These are phyloP conservation scores for Ustilago hordei DNA, from an alignment of 1,284 basidiomycete species.

Conservation along the genomic window DNA sequence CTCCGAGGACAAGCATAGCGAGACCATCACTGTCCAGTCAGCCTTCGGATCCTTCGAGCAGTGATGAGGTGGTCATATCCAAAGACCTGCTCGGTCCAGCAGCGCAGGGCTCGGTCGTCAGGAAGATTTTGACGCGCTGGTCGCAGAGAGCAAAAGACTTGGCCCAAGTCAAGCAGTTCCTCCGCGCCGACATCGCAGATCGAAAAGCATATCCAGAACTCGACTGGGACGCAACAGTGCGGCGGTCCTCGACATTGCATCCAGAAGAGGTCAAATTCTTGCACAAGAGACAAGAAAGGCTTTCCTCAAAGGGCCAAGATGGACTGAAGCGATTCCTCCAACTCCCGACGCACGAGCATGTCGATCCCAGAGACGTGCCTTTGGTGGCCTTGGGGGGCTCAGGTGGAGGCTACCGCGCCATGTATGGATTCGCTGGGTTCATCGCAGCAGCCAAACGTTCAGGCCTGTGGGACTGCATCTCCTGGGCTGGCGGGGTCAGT, in stretches of 20 bases:
- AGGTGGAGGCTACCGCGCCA: constrained; percentile 69
- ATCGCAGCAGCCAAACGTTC: constrained; percentile 60
- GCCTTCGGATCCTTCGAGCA: neutral
- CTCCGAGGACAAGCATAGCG: neutral
- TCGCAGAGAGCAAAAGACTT: constrained; percentile 52
- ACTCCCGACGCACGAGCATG: constrained; percentile 57
- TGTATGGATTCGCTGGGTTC: constrained; percentile 60
- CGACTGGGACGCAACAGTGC: constrained; percentile 59
- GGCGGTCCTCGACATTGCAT: constrained; percentile 52
- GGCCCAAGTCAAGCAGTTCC: constrained; percentile 45
- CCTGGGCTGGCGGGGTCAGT: constrained; percentile 66
- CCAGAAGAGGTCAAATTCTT: constrained; percentile 49
- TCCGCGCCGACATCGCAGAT: constrained; percentile 43
- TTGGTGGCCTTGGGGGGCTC: constrained; percentile 67
- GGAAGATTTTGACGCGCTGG: constrained; percentile 51
- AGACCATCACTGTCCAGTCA: neutral
- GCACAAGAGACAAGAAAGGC: constrained; percentile 24
- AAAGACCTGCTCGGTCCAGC: constrained; percentile 38
- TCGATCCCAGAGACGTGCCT: constrained; percentile 67
- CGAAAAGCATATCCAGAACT: constrained; percentile 60
- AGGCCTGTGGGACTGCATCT: constrained; percentile 63
- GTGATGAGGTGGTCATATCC: constrained; percentile 43
- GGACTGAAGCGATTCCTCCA: constrained; percentile 44
- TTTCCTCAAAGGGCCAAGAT: constrained; percentile 45
- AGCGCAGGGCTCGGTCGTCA: constrained; percentile 21